Evolutionary conservation across 768 basidiomycete genomes (phyloP).

Genomic region (Collybia nuda): DNA sequence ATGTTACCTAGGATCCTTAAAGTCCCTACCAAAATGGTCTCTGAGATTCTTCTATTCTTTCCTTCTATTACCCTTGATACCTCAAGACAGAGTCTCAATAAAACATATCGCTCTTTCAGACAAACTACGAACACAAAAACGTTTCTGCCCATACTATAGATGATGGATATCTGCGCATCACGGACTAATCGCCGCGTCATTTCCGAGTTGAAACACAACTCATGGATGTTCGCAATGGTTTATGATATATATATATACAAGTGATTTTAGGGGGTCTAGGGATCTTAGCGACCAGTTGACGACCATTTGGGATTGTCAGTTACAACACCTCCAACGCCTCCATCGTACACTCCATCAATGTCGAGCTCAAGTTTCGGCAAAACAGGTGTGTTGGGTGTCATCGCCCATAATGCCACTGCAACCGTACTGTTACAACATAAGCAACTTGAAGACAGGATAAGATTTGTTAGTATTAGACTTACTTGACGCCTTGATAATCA

Average conservation of each 20-base stretch:
- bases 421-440: slow-evolving; percentile 38
- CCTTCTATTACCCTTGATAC: too few relatives aligned
- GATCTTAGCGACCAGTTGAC: slow-evolving; percentile 22
- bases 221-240: neutral
- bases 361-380: slow-evolving; percentile 53
- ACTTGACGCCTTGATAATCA: slow-evolving; percentile 73
- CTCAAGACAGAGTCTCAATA: too few relatives aligned
- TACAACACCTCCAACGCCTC: slow-evolving; percentile 59
- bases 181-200: too few relatives aligned
- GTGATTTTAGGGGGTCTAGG: neutral
- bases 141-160: too few relatives aligned
- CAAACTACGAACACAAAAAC: too few relatives aligned
- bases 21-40: too few relatives aligned
- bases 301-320: slow-evolving; percentile 64
- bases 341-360: slow-evolving; percentile 59
- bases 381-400: slow-evolving; percentile 47
- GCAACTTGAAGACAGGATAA: slow-evolving; percentile 2
- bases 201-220: too few relatives aligned
- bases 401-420: slow-evolving; percentile 68
- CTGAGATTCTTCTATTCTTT: too few relatives aligned
- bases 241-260: neutral
- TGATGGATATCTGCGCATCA: too few relatives aligned
- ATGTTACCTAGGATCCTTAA: too few relatives aligned
- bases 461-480: slow-evolving; percentile 17
- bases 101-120: too few relatives aligned